Evolutionary conservation across 2,329 filamentous ascomycete genomes (phyloP).

Genomic region (Scortechinia acanthostroma): DNA sequence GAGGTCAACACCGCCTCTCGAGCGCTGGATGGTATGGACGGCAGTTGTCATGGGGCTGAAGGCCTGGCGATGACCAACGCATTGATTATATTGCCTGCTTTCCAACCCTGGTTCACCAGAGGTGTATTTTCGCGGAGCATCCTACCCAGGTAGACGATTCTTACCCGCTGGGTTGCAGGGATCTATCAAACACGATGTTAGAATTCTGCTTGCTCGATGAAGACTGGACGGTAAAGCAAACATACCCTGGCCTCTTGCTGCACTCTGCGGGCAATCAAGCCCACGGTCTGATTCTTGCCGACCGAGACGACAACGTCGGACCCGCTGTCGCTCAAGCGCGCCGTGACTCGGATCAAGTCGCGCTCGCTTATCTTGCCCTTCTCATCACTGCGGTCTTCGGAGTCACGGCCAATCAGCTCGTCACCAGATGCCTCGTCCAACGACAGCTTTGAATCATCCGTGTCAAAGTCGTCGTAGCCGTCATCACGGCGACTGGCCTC

Average conservation of each 20-base stretch:
- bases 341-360: slow-evolving; percentile 47
- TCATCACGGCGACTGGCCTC: slow-evolving; percentile 3
- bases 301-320: slow-evolving; percentile 55
- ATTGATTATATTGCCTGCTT: slow-evolving; percentile 68
- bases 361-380: slow-evolving; percentile 51
- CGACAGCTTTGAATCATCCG: background rate
- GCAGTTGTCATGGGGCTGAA: background rate
- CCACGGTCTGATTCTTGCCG: slow-evolving; percentile 54
- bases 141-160: slow-evolving; percentile 75
- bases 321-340: slow-evolving; percentile 57
- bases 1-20: background rate
- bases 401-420: slow-evolving; percentile 14
- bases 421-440: background rate
- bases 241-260: slow-evolving; percentile 57
- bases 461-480: background rate
- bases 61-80: slow-evolving; percentile 53
- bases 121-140: slow-evolving; percentile 65
- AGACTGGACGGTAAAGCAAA: slow-evolving; percentile 7
- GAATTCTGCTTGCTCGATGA: slow-evolving; percentile 6
- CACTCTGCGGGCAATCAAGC: slow-evolving; percentile 53
- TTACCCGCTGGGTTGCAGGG: slow-evolving; percentile 47
- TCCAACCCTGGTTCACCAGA: slow-evolving; percentile 68
- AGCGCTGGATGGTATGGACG: background rate
- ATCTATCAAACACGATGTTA: too few relatives aligned
- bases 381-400: slow-evolving; percentile 36